These are phyloP conservation scores for Aegle marmelos DNA, from an alignment of 345 rosid genomes.

Conservation along the genomic window DNA sequence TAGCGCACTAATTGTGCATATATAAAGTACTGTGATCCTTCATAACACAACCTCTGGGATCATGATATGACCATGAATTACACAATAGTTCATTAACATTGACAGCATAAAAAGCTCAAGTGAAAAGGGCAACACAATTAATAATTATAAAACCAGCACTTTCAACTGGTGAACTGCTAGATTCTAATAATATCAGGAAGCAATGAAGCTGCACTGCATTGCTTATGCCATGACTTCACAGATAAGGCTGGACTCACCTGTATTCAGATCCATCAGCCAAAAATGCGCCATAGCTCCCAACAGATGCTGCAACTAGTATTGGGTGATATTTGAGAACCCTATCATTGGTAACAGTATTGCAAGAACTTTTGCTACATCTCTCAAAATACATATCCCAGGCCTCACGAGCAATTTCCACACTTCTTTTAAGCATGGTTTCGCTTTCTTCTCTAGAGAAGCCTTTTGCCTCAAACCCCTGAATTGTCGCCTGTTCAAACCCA, in stretches of 20 bases:
- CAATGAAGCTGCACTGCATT: neutral
- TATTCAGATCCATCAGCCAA: conserved; percentile 91
- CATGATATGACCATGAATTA: neutral
- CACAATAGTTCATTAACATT: neutral
- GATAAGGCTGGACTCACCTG: conserved; percentile 39
- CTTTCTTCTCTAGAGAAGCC: conserved; percentile 56
- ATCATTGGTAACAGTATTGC: conserved; percentile 20
- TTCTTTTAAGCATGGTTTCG: conserved; percentile 59
- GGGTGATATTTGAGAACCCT: conserved; percentile 46
- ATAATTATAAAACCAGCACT: neutral
- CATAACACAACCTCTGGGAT: neutral
- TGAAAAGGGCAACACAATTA: neutral
- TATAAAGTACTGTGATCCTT: neutral
- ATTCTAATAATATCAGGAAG: neutral
- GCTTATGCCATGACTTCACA: neutral
- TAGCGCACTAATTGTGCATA: neutral
- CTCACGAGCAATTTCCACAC: conserved; percentile 68
- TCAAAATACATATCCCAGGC: conserved; percentile 52
- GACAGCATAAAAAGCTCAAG: neutral
- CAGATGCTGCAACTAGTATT: conserved; percentile 74
- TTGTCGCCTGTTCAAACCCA: conserved; percentile 52
- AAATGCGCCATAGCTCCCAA: conserved; percentile 85
- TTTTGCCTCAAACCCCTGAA: conserved; percentile 74
- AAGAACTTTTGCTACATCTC: conserved; percentile 38
- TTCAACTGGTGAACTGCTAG: neutral